Conservation (phyloP, 768 basidiomycete species). For the Leucosporidium scottii region DNA sequence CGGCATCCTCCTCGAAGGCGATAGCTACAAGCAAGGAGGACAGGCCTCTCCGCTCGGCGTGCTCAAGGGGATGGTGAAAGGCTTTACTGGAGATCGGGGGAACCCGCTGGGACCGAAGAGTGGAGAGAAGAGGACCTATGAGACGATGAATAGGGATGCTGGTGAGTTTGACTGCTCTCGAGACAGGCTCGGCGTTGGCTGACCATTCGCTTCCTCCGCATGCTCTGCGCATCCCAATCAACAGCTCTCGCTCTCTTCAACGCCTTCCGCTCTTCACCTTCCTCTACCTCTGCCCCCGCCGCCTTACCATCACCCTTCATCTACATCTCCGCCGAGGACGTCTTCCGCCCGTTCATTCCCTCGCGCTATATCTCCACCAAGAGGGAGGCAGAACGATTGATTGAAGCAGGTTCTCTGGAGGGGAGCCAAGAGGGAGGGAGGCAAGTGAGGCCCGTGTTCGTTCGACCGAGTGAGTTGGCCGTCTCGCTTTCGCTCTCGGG, state of each 20-base stretch:
- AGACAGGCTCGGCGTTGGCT: slow-evolving; percentile 5
- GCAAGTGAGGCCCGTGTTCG: slow-evolving; percentile 64
- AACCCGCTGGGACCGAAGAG: slow-evolving; percentile 53
- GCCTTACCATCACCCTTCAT: slow-evolving; percentile 61
- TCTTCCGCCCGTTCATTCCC: slow-evolving; percentile 79
- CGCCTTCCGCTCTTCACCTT: slow-evolving; percentile 55
- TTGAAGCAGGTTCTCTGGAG: slow-evolving; percentile 40
- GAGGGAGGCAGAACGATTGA: slow-evolving; percentile 72
- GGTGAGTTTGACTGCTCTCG: slow-evolving; percentile 49
- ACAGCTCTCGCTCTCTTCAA: slow-evolving; percentile 11
- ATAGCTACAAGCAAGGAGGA: slow-evolving; percentile 66
- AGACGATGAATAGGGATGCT: slow-evolving; percentile 77
- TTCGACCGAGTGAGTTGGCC: slow-evolving; percentile 70
- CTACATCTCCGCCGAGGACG: slow-evolving; percentile 90
- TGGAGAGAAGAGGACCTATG: slow-evolving; percentile 53
- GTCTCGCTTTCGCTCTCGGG: not conserved
- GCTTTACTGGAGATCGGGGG: slow-evolving; percentile 42
- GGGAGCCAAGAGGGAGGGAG: slow-evolving; percentile 36
- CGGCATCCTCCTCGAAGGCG: slow-evolving; percentile 77
- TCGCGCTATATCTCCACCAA: slow-evolving; percentile 87
- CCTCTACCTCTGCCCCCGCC: slow-evolving; percentile 43
- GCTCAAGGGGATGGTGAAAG: slow-evolving; percentile 53
- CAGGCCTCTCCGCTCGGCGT: slow-evolving; percentile 38
- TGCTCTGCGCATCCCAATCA: slow-evolving; percentile 48
- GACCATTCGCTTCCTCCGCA: slow-evolving; percentile 50